Base-by-base conservation (phyloP, 108 stramenopile species). In the Aureococcus anophagefferens region DNA sequence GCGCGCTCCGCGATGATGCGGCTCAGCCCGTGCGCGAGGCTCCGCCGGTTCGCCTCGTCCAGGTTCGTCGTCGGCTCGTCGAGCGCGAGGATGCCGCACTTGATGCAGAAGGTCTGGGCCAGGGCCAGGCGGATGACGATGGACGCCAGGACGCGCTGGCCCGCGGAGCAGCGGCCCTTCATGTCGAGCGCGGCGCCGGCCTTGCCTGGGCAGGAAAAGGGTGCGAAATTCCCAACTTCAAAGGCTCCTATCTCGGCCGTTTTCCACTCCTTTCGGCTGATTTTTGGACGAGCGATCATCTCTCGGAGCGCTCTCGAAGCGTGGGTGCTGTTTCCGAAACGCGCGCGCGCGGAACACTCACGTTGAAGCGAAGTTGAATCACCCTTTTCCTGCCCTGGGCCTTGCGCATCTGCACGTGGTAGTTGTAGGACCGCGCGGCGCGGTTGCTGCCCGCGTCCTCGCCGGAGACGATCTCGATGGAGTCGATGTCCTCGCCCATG, bases 121-220 rank as follows among this genome's bases (percentile, higher is more conserved):
- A 99, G 82, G n/a, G 98, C 98, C 66, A 99, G 82, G 30, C 98
- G 91, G 76, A 99, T 99, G 46, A 99, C 96, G 66, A 99, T 94
- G 68, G 90, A 89, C 31, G 96, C 96, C 62, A 96, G 76, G 0
- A 96, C 93, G 11, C 91, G 86, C 80, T 96, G 95, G 14, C 95
- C 95, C 28, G 95, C 95, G 21, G 64, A 80, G 83, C 98, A 99
- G 21, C 98, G 86, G 9, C 98, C 98, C 69, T 96, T 88, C 98
- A 99, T 99, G 73, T 98, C 96, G 75, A 99, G 80, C 0, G 90
- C 83, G 4, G 70, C 73, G 51, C 79, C 76, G 21, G 86, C 90
- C 75, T n/a, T n/a, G n/a, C n/a, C n/a, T n/a, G n/a, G n/a, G n/a
- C n/a, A n/a, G n/a, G n/a, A n/a, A n/a, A n/a, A n/a, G n/a, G n/a